A percentile compares a stretch with the other conserved stretches of the same genome.
Evolutionary conservation across 139 green algal genomes (phyloP).

Genomic region (Zygnema circumcarinatum): DNA sequence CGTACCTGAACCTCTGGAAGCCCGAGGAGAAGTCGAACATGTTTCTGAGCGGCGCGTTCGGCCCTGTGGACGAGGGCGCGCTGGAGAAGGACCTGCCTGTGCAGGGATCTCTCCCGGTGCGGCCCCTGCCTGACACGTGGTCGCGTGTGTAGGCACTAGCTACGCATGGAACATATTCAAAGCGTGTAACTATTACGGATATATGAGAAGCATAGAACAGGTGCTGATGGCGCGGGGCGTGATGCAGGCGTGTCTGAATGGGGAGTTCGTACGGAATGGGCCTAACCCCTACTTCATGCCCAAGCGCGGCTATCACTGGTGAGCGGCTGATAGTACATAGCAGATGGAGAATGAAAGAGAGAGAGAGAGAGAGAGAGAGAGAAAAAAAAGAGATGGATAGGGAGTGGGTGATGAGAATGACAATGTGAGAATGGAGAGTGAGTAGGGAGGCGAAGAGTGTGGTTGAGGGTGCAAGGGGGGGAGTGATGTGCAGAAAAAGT

Average conservation of each 20-base stretch:
- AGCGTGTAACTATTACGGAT: background rate
- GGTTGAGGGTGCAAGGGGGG: too few species aligned
- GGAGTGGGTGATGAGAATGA: background rate
- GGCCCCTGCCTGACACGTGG: too few species aligned
- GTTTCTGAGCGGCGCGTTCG: slow-evolving; percentile 7
- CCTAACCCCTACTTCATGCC: slow-evolving; percentile 57
- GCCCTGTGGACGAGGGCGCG: background rate
- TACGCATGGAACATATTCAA: slow-evolving; percentile 5
- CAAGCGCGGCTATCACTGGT: slow-evolving; percentile 58
- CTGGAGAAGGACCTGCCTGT: slow-evolving; percentile 2
- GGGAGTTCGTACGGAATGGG: slow-evolving; percentile 55
- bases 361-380: background rate
- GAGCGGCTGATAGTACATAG: too few species aligned
- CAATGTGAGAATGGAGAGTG: too few species aligned
- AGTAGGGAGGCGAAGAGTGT: too few species aligned
- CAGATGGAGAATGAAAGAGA: too few species aligned
- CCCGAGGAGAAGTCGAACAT: background rate
- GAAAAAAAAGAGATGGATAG: background rate
- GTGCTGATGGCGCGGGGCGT: background rate
- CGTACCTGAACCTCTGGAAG: background rate
- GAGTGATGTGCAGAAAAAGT: too few species aligned
- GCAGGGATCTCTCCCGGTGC: slow-evolving; percentile 12
- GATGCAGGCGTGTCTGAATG: slow-evolving; percentile 40
- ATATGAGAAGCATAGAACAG: background rate
- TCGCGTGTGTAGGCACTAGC: background rate